These are phyloP conservation scores for Nepenthes gracilis DNA, from an alignment of 148 eudicot genomes.

Conservation along the genomic window DNA sequence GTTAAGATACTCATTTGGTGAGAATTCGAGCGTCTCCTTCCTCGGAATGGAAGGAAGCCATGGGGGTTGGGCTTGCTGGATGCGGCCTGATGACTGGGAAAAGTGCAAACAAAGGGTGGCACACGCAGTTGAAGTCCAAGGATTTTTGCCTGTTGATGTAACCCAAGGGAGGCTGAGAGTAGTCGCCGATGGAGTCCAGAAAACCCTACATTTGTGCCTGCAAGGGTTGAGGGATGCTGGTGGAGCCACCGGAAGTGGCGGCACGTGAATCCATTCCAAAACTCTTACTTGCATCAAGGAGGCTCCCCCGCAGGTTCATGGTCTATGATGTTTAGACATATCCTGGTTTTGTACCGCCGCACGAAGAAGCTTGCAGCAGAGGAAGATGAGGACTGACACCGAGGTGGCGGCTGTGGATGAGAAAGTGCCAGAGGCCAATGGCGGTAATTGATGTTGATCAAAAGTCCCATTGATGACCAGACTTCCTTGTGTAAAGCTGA, in stretches of 20 bases:
- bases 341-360: no score
- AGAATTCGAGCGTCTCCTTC: constrained; percentile 51
- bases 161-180: constrained; percentile 84
- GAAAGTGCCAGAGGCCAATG: no score
- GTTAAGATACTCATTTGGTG: constrained; percentile 71
- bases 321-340: no score
- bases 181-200: constrained; percentile 78
- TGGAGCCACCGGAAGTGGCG: constrained; percentile 27
- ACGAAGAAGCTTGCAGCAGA: no score
- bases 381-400: no score
- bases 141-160: constrained; percentile 35
- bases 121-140: constrained; percentile 57
- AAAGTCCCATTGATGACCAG: no score
- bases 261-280: not conserved
- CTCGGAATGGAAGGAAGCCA: constrained; percentile 99
- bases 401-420: no score
- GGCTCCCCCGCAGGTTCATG: no score
- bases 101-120: constrained; percentile 55
- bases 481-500: no score
- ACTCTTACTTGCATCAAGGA: no score
- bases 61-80: constrained; percentile 92
- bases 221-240: constrained; percentile 62
- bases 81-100: constrained; percentile 75
- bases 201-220: constrained; percentile 55
- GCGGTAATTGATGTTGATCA: no score